Evolutionary conservation across 768 basidiomycete genomes (phyloP), one percentile per base, ranked within the genome.

Genomic region (Trametes cingulata): DNA sequence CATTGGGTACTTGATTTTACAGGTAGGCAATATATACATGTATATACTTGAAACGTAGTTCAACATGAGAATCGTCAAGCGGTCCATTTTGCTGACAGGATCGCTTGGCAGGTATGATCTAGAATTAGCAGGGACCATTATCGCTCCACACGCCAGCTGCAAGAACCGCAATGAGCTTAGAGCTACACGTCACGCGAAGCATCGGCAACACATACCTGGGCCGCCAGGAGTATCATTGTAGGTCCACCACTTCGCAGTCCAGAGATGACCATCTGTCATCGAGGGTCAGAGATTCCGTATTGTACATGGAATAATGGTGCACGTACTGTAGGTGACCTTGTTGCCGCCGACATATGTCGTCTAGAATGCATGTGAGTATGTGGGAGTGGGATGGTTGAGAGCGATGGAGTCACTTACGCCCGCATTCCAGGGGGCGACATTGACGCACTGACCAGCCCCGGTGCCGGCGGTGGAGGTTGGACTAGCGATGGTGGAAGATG

Each of bases 171-270:
- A n/a, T 25, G n/a, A 58, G 4, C 22, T 22, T 19, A 63, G 35
- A 40, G 51, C n/a, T n/a, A 51, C 40, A 5, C 24, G 66, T 46
- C 5, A 24, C 25, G 33, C 37, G 7, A 33, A 40, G 39, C 22
- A 56, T 12, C 33, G n/a, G 33, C 5, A 17, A 8, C n/a, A 71
- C 78, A 56, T 61, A 82, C 81, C 79, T 52, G 76, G 51, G 6
- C 78, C 79, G 61, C 83, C 83, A 14, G 84, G 85, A 43, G 73
- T 78, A 60, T 87, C 85, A 24, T 74, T 79, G 64, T 82, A 73
- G 6, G 84, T 85, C 85, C 85, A 86, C 84, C 85, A 86, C 69
- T 80, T 75, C 17, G 82, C 83, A 17, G 79, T 82, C 84, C 84
- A 86, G 35, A 85, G 73, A 60, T 84, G 76, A 3, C 79, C 78